Conservation (phyloP, 257 asterid species). For the Solanum bukasovii region DNA sequence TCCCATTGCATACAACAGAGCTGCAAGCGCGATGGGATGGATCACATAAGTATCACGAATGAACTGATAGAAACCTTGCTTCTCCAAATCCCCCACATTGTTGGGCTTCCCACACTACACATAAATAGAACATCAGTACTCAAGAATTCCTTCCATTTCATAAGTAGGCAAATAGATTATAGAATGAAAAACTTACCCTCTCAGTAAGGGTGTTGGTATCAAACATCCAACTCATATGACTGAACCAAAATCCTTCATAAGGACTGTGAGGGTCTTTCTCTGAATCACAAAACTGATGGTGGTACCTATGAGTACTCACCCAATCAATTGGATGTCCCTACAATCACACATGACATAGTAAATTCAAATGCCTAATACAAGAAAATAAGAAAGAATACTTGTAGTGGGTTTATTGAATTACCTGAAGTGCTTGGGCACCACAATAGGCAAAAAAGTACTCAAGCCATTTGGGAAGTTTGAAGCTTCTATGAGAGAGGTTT, state of each 20-base stretch:
- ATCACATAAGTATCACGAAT: slow-evolving; percentile 31
- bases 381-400: background rate
- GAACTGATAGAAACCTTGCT: slow-evolving; percentile 55
- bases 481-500: slow-evolving; percentile 63
- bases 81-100: slow-evolving; percentile 71
- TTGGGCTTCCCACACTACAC: slow-evolving; percentile 52
- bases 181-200: slow-evolving; percentile 27
- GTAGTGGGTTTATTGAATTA: background rate
- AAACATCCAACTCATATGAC: slow-evolving; percentile 78
- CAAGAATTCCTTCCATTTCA: background rate
- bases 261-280: slow-evolving; percentile 81
- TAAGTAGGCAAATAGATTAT: background rate
- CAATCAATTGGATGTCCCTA: slow-evolving; percentile 79
- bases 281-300: slow-evolving; percentile 77
- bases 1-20: slow-evolving; percentile 53
- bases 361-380: background rate
- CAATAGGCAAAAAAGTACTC: slow-evolving; percentile 76
- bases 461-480: slow-evolving; percentile 81
- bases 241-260: slow-evolving; percentile 72
- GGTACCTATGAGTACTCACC: slow-evolving; percentile 88
- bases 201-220: slow-evolving; percentile 28
- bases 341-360: background rate
- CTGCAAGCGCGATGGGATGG: slow-evolving; percentile 57
- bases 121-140: background rate
- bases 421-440: slow-evolving; percentile 86